Evolutionary conservation across 495 filamentous ascomycete genomes (phyloP).

Genomic region (Penicillium dipodomyicola): DNA sequence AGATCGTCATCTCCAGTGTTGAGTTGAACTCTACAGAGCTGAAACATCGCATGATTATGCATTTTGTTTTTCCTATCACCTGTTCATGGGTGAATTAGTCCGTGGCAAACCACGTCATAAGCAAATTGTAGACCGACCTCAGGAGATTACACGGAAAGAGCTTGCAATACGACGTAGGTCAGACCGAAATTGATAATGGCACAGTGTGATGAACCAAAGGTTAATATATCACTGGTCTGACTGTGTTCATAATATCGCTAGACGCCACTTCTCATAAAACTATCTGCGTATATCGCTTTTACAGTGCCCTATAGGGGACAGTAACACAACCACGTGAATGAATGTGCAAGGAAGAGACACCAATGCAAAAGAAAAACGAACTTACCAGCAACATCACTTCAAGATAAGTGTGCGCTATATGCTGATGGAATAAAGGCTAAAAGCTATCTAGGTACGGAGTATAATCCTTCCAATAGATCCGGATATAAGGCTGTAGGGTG

Average conservation of each 20-base stretch:
- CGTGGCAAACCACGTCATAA: background rate
- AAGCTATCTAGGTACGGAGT: too few relatives aligned
- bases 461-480: background rate
- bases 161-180: background rate
- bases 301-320: background rate
- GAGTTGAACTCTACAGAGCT: background rate
- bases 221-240: background rate
- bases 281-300: background rate
- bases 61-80: background rate
- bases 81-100: background rate
- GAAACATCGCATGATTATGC: background rate
- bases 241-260: background rate
- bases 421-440: background rate
- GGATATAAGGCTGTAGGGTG: background rate
- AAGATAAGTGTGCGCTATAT: background rate
- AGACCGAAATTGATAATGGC: background rate
- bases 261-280: background rate
- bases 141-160: background rate
- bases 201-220: background rate
- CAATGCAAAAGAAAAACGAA: background rate
- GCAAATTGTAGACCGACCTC: background rate
- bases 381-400: background rate
- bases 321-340: background rate
- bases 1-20: background rate
- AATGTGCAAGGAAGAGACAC: background rate